phyloP scores from a whole-genome alignment of 257 asterid genomes.

The Solanum pimpinellifolium region DNA sequence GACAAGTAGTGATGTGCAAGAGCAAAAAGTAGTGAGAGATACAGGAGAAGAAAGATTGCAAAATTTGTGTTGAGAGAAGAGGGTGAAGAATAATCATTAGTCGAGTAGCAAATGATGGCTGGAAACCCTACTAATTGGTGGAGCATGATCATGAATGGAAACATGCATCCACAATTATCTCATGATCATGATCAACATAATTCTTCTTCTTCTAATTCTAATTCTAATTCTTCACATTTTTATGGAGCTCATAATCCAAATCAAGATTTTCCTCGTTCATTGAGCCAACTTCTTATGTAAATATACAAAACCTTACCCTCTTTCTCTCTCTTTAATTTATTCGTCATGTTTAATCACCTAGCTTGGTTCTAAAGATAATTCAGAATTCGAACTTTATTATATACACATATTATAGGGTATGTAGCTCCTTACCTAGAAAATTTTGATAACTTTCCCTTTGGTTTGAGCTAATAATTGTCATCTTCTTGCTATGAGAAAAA shows the following conservation, averaged over 20 bases:
- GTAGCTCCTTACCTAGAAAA: neutral
- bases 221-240: conserved; percentile 13
- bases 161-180: conserved; percentile 45
- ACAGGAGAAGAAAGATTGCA: neutral
- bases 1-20: neutral
- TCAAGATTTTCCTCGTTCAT: conserved; percentile 56
- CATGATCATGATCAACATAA: neutral
- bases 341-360: neutral
- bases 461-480: neutral
- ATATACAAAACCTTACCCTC: neutral
- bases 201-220: neutral
- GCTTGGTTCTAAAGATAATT: neutral
- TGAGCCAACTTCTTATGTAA: conserved; percentile 66
- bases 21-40: neutral
- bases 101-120: conserved; percentile 46
- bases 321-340: neutral
- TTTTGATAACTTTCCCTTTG: neutral
- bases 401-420: neutral
- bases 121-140: conserved; percentile 70
- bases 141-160: conserved; percentile 34
- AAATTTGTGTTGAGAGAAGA: neutral
- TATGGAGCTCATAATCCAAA: conserved; percentile 14
- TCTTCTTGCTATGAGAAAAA: neutral
- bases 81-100: neutral
- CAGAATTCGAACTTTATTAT: neutral